Evolutionary conservation across 495 filamentous ascomycete species (phyloP).

Genomic region (Penicillium subrubescens): DNA sequence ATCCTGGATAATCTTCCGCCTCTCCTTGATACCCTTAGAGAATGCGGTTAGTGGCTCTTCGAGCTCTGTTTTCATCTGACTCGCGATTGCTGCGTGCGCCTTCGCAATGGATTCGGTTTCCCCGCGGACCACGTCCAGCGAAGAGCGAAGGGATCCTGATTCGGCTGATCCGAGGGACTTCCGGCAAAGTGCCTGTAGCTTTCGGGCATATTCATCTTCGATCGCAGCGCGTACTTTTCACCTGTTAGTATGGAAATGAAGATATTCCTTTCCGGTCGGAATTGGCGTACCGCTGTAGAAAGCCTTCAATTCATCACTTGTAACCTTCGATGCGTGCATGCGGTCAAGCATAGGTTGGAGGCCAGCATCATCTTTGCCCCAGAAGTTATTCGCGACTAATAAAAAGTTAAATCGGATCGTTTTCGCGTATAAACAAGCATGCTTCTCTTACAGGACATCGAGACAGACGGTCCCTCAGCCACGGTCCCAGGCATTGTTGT

Average conservation of each 20-base stretch:
- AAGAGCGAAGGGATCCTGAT: constrained; percentile 76
- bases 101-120: constrained; percentile 97
- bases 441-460: constrained; percentile 59
- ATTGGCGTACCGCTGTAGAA: constrained; percentile 76
- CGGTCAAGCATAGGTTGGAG: constrained; percentile 90
- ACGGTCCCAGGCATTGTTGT: constrained; percentile 62
- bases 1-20: constrained; percentile 91
- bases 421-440: neutral
- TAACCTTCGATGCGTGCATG: constrained; percentile 94
- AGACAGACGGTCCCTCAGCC: constrained; percentile 64
- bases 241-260: neutral
- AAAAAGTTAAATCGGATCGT: constrained; percentile 16
- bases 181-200: constrained; percentile 79
- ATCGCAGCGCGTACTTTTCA: constrained; percentile 79
- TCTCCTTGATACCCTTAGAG: constrained; percentile 89
- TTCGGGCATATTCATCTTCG: constrained; percentile 97
- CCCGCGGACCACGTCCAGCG: constrained; percentile 81
- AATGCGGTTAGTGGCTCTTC: constrained; percentile 94
- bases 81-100: constrained; percentile 83
- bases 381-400: constrained; percentile 97
- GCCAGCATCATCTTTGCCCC: constrained; percentile 98
- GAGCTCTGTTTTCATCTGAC: constrained; percentile 95
- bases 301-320: constrained; percentile 87
- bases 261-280: neutral
- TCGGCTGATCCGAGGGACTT: constrained; percentile 92